phyloP scores from a whole-genome alignment of 2,329 filamentous ascomycete genomes.

The Aspergillus pseudonomiae region DNA sequence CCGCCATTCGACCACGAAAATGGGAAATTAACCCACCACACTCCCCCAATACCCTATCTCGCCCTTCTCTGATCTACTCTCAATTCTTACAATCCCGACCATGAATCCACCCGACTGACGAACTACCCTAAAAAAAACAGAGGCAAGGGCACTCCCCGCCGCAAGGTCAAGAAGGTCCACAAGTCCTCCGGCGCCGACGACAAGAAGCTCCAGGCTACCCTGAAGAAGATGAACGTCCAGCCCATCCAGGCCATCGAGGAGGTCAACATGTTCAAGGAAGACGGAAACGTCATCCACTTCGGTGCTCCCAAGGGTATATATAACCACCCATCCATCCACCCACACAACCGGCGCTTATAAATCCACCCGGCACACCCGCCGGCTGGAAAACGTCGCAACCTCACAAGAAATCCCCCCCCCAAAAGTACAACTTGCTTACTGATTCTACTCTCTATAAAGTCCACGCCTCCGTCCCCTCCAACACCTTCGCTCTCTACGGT shows the following conservation, averaged over 20 bases:
- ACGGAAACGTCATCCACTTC: constrained; percentile 99
- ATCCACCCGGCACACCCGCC: background rate
- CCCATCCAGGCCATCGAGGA: constrained; percentile 99
- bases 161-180: constrained; percentile 98
- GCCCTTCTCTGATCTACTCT: background rate
- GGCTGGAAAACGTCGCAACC: background rate
- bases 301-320: constrained; percentile 90
- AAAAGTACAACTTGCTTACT: background rate
- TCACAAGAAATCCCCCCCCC: background rate
- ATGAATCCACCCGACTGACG: constrained; percentile 21
- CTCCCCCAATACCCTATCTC: background rate
- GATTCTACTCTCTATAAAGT: constrained; percentile 57
- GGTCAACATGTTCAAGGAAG: constrained; percentile 99
- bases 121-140: constrained; percentile 48
- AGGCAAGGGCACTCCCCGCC: constrained; percentile 96
- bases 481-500: constrained; percentile 99
- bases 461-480: constrained; percentile 93
- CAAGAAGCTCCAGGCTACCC: constrained; percentile 96
- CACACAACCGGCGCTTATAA: background rate
- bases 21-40: background rate
- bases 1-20: background rate
- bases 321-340: background rate
- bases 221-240: constrained; percentile 99
- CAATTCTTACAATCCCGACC: background rate
- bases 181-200: constrained; percentile 92